Evolutionary conservation across 345 rosid species (phyloP).

Genomic region (Brassica carinata): DNA sequence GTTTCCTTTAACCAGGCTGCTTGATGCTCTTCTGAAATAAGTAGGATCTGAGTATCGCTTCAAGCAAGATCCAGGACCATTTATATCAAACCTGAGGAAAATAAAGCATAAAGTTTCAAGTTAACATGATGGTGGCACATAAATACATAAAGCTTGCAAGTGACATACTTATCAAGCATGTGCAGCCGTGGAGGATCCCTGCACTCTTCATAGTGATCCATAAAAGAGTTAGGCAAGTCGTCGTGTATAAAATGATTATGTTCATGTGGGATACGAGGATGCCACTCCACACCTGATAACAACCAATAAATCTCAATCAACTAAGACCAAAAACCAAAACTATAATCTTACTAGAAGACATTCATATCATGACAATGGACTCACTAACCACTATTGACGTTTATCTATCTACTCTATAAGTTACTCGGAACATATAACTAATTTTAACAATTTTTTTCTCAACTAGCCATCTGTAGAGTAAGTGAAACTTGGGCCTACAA

Average conservation of each 20-base stretch:
- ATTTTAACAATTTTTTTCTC: constrained; percentile 1
- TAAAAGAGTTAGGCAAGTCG: constrained; percentile 79
- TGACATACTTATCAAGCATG: constrained; percentile 81
- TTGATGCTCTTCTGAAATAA: constrained; percentile 67
- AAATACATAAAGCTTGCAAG: constrained; percentile 6
- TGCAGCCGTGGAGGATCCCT: constrained; percentile 79
- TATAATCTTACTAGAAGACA: neutral
- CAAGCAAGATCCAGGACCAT: constrained; percentile 91
- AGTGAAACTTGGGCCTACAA: constrained; percentile 38
- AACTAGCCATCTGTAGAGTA: neutral
- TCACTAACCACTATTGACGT: neutral
- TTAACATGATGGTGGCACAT: constrained; percentile 10
- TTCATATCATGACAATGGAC: neutral
- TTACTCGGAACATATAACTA: neutral
- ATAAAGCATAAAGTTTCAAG: constrained; percentile 31
- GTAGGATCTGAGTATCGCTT: constrained; percentile 93
- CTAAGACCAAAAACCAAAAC: neutral
- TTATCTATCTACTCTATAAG: neutral
- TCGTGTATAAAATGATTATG: constrained; percentile 76
- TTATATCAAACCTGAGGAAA: constrained; percentile 69
- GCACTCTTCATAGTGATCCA: constrained; percentile 92
- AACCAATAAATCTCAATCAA: neutral
- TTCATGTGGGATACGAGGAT: constrained; percentile 61
- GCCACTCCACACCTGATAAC: constrained; percentile 89
- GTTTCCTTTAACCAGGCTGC: constrained; percentile 46